A percentile compares a stretch with the other conserved stretches of the same genome.
Conservation (phyloP, 345 rosid genomes). For the Reutealis trisperma region DNA sequence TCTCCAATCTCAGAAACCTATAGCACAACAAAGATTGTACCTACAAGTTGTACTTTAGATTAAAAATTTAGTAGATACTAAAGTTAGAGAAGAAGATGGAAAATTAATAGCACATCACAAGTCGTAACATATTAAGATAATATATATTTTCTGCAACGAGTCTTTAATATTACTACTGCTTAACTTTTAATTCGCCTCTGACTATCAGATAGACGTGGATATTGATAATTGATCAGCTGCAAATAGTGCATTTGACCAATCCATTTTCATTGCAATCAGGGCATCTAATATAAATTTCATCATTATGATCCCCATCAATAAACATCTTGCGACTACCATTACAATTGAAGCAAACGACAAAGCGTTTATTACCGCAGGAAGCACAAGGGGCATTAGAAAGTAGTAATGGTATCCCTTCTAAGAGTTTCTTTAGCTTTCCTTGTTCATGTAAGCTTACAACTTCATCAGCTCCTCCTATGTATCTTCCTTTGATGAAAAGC, state of each 20-base stretch:
- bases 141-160: too few relatives aligned
- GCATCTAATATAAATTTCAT: conserved; percentile 49
- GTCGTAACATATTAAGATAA: not conserved
- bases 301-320: conserved; percentile 25
- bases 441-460: conserved; percentile 69
- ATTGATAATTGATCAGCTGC: conserved; percentile 44
- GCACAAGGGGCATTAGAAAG: conserved; percentile 35
- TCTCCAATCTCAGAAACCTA: not conserved
- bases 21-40: too few relatives aligned
- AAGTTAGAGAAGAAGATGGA: too few relatives aligned
- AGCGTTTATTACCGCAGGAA: conserved; percentile 55
- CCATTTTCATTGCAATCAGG: conserved; percentile 84
- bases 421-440: conserved; percentile 74
- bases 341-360: conserved; percentile 69
- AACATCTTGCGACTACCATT: conserved; percentile 66
- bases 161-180: too few relatives aligned
- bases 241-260: conserved; percentile 60
- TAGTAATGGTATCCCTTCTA: conserved; percentile 49
- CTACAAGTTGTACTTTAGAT: too few relatives aligned
- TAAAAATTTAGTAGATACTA: not conserved
- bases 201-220: too few relatives aligned
- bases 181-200: too few relatives aligned
- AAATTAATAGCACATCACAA: not conserved
- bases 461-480: conserved; percentile 87
- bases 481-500: conserved; percentile 75